These are phyloP conservation scores for Oemleria cerasiformis DNA, from an alignment of 306 rosid species.

Conservation along the genomic window DNA sequence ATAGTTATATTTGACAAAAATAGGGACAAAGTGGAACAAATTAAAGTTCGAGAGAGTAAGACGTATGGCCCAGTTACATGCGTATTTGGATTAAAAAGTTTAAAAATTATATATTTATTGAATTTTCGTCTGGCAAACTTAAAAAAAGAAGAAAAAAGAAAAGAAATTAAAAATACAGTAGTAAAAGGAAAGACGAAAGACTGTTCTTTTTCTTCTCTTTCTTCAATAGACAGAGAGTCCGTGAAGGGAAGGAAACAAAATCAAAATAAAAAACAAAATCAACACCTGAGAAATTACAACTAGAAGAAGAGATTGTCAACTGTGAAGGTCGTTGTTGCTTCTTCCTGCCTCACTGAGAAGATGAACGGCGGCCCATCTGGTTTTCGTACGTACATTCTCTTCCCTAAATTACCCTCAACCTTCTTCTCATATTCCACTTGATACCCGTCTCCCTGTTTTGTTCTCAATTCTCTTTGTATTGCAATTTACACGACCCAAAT, in stretches of 20 bases:
- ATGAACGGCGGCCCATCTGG: constrained; percentile 99
- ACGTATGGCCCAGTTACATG: too few relatives aligned
- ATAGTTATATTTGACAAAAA: too few relatives aligned
- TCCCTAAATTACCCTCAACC: neutral
- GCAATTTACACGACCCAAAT: constrained; percentile 27
- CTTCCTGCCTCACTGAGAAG: constrained; percentile 47
- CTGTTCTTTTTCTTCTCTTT: neutral
- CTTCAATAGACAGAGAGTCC: neutral
- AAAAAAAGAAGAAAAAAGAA: too few relatives aligned
- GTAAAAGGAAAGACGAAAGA: neutral
- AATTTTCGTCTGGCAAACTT: too few relatives aligned
- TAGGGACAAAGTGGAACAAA: too few relatives aligned
- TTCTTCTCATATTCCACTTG: neutral
- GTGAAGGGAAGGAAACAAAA: neutral
- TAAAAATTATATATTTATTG: too few relatives aligned
- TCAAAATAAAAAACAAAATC: neutral
- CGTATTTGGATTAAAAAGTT: too few relatives aligned
- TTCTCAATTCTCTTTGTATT: constrained; percentile 8
- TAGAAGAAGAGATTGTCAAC: constrained; percentile 16
- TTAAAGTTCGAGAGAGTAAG: too few relatives aligned
- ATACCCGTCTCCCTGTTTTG: constrained; percentile 2
- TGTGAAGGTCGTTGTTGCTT: constrained; percentile 34
- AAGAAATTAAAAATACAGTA: too few relatives aligned
- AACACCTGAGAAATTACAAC: neutral
- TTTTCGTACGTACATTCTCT: constrained; percentile 60